Evolutionary conservation across 495 filamentous ascomycete genomes (phyloP).

Genomic region (Penicillium angulare): DNA sequence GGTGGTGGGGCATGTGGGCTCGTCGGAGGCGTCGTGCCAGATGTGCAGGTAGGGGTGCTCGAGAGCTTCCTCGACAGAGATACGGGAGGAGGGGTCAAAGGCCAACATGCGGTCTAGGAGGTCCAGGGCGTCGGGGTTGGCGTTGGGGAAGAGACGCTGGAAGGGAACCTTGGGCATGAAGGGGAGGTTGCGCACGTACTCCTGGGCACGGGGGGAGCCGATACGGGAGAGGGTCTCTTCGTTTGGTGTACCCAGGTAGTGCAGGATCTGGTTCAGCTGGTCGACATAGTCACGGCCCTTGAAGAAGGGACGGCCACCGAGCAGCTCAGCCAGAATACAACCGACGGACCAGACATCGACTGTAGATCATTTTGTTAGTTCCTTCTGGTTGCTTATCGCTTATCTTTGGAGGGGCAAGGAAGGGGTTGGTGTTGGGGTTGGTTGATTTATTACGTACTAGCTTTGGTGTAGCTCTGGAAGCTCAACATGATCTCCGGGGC

Average conservation of each 20-base stretch:
- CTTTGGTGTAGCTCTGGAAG: slow-evolving; percentile 99
- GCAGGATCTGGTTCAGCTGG: slow-evolving; percentile 97
- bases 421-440: background rate
- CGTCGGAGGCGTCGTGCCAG: slow-evolving; percentile 97
- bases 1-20: slow-evolving; percentile 85
- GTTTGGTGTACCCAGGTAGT: slow-evolving; percentile 94
- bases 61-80: slow-evolving; percentile 89
- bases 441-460: slow-evolving; percentile 64
- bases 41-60: slow-evolving; percentile 96
- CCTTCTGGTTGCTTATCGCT: background rate
- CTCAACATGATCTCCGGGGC: slow-evolving; percentile 99
- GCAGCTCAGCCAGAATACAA: slow-evolving; percentile 94
- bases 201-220: slow-evolving; percentile 91
- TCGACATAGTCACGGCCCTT: slow-evolving; percentile 99
- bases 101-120: slow-evolving; percentile 95
- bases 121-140: slow-evolving; percentile 94
- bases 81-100: slow-evolving; percentile 88
- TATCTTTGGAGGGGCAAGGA: background rate
- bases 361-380: slow-evolving; percentile 27
- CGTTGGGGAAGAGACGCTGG: slow-evolving; percentile 83
- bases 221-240: slow-evolving; percentile 94
- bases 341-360: slow-evolving; percentile 99
- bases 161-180: slow-evolving; percentile 94
- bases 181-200: slow-evolving; percentile 96
- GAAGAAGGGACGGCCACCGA: slow-evolving; percentile 97